Evolutionary conservation across 495 filamentous ascomycete species (phyloP), one percentile per base, ranked within the genome.

Genomic region (Podospora anserina): DNA sequence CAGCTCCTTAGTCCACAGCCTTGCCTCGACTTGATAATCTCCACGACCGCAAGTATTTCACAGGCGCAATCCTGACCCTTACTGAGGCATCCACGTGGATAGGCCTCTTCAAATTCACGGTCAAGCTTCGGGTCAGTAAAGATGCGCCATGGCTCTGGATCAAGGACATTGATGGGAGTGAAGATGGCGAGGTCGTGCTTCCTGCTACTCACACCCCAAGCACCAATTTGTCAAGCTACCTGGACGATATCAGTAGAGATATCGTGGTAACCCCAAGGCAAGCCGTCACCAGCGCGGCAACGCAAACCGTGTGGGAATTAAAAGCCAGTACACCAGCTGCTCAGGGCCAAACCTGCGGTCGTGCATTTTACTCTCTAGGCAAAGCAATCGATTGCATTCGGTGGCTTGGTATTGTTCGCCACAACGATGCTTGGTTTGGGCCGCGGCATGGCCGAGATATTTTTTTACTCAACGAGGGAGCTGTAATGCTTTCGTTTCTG

Each of bases 401-500:
- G 13, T 49, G 39, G 39, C 13, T 49, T 49, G 39, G 6, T 49
- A 49, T 49, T 49, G 39, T 49, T 49, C 39, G 39, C 39, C 39
- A 49, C 39, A 16, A 11, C 39, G 13, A 49, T 49, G 39, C 39
- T 49, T 58, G 55, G 55, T 26, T 58, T 7, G 55, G n/a, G 7
- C 55, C 55, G 15, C n/a, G 55, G 23, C 55, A 58, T 58, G 55
- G 55, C 4, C 87, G 84, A 64, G 77, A 81, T 9, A 76, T 80
- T 5, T 91, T 96, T 34, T 73, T 74, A 5, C 79, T 93, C 27
- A 89, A 90, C 44, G 89, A 92, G 69, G 92, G 96, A 77, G 92
- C 89, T 4, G 77, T 99, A 2, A 74, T 97, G 62, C 90, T 88
- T 58, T 92, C 93, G 0, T 97, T 97, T 73, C 82, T 97, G 13